Conservation (phyloP, 75 land plant genomes). For the Pinus taeda region DNA sequence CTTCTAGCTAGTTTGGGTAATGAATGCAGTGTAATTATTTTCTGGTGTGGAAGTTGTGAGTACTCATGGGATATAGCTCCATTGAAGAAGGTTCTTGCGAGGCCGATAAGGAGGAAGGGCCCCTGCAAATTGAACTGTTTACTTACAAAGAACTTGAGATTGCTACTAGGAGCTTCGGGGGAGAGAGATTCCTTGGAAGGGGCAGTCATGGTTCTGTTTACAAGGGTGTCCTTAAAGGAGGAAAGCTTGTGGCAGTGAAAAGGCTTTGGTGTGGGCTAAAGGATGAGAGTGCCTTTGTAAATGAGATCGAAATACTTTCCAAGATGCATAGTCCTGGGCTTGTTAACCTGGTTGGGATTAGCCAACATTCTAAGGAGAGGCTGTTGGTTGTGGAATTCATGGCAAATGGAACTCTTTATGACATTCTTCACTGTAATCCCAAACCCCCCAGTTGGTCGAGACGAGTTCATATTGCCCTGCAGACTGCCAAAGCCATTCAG, state of each 20-base stretch:
- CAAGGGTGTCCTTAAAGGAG: constrained; percentile 48
- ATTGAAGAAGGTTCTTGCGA: too few relatives aligned
- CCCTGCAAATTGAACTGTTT: constrained; percentile 20
- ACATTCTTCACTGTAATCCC: constrained; percentile 36
- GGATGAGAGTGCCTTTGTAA: constrained; percentile 28
- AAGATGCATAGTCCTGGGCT: constrained; percentile 39
- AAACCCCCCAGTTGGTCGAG: constrained; percentile 52
- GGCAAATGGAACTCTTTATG: constrained; percentile 76
- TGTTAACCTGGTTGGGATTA: constrained; percentile 67
- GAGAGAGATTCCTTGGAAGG: constrained; percentile 55
- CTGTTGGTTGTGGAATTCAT: constrained; percentile 75
- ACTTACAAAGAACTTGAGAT: constrained; percentile 40
- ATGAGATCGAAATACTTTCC: constrained; percentile 74
- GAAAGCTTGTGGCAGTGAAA: constrained; percentile 62
- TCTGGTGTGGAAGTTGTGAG: too few relatives aligned
- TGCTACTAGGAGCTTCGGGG: constrained; percentile 57
- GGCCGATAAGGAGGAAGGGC: too few relatives aligned
- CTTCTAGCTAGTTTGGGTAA: too few relatives aligned
- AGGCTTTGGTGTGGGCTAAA: constrained; percentile 24
- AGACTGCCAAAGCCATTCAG: constrained; percentile 56
- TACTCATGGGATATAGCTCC: too few relatives aligned
- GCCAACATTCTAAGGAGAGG: constrained; percentile 14
- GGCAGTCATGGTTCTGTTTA: constrained; percentile 80
- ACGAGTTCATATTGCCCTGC: constrained; percentile 58
- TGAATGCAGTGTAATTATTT: too few relatives aligned